These are phyloP conservation scores for Ascochyta fabae DNA, from an alignment of 2,329 filamentous ascomycete species.

Conservation along the genomic window DNA sequence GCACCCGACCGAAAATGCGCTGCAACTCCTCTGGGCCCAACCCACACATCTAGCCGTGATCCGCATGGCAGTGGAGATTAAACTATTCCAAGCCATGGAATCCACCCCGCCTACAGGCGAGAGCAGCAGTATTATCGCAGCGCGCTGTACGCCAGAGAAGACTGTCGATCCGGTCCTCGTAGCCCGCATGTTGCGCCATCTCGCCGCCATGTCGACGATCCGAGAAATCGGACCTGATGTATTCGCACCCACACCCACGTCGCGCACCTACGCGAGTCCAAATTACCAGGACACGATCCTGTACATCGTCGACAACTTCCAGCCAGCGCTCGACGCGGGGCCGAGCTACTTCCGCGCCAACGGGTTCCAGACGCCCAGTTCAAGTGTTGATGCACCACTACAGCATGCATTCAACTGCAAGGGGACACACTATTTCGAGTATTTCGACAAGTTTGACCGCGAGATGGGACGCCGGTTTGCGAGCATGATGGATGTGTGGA, in stretches of 20 bases:
- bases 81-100: constrained; percentile 32
- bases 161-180: constrained; percentile 28
- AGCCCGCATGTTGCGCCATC: constrained; percentile 36
- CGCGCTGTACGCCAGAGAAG: constrained; percentile 12
- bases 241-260: constrained; percentile 26
- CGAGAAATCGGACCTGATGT: constrained; percentile 25
- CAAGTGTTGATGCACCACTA: constrained; percentile 28
- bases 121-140: constrained; percentile 21
- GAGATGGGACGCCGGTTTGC: constrained; percentile 36
- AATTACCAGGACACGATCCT: constrained; percentile 32
- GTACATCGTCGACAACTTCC: constrained; percentile 31
- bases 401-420: constrained; percentile 32
- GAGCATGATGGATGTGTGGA: constrained; percentile 39
- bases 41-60: constrained; percentile 28
- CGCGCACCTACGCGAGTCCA: constrained; percentile 22
- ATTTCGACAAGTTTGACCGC: constrained; percentile 27
- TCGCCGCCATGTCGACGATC: constrained; percentile 34
- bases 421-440: constrained; percentile 31
- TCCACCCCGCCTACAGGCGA: constrained; percentile 17
- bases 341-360: constrained; percentile 27
- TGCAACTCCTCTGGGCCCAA: constrained; percentile 33
- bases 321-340: constrained; percentile 24
- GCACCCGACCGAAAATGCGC: constrained; percentile 32
- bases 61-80: constrained; percentile 30
- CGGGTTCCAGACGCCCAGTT: constrained; percentile 24